phyloP scores from a whole-genome alignment of 75 land plant species.

The Pinus taeda region DNA sequence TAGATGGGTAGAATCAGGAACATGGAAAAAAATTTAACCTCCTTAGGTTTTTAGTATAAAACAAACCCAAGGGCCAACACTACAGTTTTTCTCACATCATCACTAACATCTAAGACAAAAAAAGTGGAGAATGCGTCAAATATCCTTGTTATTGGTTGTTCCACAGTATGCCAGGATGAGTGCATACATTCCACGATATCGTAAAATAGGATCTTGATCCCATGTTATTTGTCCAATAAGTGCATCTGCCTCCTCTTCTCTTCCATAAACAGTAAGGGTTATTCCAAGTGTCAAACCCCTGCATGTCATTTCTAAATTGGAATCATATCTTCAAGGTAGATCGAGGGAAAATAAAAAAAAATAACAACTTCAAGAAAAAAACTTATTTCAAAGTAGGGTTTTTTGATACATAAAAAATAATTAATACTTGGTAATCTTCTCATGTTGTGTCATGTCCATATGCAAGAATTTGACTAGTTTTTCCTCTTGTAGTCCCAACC shows the following conservation, averaged over 20 bases:
- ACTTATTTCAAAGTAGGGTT: too few relatives aligned
- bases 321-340: not conserved
- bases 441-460: slow-evolving; percentile 55
- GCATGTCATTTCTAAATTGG: not conserved
- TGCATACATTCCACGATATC: slow-evolving; percentile 61
- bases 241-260: slow-evolving; percentile 55
- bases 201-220: slow-evolving; percentile 53
- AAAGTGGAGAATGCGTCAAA: slow-evolving; percentile 47
- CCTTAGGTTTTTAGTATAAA: slow-evolving; percentile 45
- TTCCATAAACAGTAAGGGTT: slow-evolving; percentile 49
- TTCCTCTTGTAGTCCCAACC: slow-evolving; percentile 53
- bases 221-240: slow-evolving; percentile 59
- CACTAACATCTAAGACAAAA: slow-evolving; percentile 57
- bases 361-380: not conserved
- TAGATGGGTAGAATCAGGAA: not conserved
- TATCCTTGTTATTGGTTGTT: slow-evolving; percentile 52
- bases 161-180: slow-evolving; percentile 47
- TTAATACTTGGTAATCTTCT: slow-evolving; percentile 42
- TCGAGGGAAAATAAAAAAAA: not conserved
- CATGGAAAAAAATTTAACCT: slow-evolving; percentile 9
- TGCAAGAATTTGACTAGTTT: slow-evolving; percentile 45
- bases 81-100: slow-evolving; percentile 50
- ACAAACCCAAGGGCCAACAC: slow-evolving; percentile 54
- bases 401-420: not conserved
- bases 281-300: slow-evolving; percentile 50